Conservation (phyloP, 805 yeast species). For the Saturnispora sanitii region DNA sequence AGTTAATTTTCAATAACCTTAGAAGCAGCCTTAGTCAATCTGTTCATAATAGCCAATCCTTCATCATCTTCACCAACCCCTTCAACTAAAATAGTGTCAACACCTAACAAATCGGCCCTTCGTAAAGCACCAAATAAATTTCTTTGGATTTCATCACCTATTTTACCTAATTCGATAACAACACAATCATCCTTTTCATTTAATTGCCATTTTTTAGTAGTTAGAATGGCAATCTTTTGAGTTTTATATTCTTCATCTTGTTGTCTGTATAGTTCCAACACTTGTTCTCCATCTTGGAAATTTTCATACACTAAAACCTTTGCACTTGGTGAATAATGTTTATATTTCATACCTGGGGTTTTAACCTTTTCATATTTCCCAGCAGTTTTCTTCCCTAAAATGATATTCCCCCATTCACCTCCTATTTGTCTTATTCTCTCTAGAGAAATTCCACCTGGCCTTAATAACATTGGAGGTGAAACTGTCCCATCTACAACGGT, state of each 20-base stretch:
- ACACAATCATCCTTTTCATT: constrained; percentile 5
- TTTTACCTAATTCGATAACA: constrained; percentile 29
- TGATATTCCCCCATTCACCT: constrained; percentile 49
- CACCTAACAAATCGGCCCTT: constrained; percentile 54
- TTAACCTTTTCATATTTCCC: constrained; percentile 59
- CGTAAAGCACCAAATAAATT: constrained; percentile 67
- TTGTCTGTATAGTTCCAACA: constrained; percentile 24
- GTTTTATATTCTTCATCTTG: constrained; percentile 9
- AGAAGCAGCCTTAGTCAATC: constrained; percentile 76
- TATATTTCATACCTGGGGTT: constrained; percentile 97
- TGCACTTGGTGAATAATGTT: constrained; percentile 89
- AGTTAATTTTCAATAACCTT: constrained; percentile 22
- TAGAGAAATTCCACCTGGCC: constrained; percentile 90
- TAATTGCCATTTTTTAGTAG: constrained; percentile 30
- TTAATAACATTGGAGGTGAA: constrained; percentile 72
- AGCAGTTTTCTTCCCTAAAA: constrained; percentile 57
- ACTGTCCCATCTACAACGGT: constrained; percentile 90
- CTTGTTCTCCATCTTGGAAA: constrained; percentile 34
- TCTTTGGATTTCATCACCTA: constrained; percentile 56
- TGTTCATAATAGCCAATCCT: constrained; percentile 92
- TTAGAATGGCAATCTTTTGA: constrained; percentile 42
- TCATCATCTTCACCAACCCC: constrained; percentile 67
- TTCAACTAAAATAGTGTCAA: constrained; percentile 71
- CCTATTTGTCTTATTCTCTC: constrained; percentile 64
- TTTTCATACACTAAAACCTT: constrained; percentile 59